Evolutionary conservation across 2,329 filamentous ascomycete species (phyloP).

Genomic region (Xylaria sp.): DNA sequence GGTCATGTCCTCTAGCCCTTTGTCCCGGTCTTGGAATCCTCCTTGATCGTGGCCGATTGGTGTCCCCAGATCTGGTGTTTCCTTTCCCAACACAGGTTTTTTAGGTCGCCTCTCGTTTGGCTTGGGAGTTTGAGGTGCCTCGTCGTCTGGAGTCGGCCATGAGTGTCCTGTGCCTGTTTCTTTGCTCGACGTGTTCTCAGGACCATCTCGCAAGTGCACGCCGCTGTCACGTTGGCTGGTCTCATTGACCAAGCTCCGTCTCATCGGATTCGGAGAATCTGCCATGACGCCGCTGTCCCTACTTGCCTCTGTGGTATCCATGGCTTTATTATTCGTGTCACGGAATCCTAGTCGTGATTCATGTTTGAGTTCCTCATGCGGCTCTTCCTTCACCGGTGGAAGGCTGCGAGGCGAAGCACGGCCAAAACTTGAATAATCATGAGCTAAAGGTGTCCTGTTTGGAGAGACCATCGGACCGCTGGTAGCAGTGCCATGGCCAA

Average conservation of each 20-base stretch:
- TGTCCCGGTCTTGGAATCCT: conserved; percentile 11
- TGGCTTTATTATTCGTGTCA: conserved; percentile 21
- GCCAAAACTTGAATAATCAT: conserved; percentile 43
- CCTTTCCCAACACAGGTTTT: conserved; percentile 30
- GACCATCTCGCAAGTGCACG: conserved; percentile 55
- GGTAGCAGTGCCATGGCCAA: not conserved
- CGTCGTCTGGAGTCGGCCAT: conserved; percentile 45
- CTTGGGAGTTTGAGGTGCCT: conserved; percentile 40
- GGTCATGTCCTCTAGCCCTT: conserved; percentile 8
- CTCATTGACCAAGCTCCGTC: conserved; percentile 39
- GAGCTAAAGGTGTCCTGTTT: conserved; percentile 26
- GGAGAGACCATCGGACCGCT: conserved; percentile 16
- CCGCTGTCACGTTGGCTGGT: conserved; percentile 57
- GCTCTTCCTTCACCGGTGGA: conserved; percentile 56
- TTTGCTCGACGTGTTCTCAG: conserved; percentile 37
- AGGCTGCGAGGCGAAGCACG: conserved; percentile 49
- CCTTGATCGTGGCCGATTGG: conserved; percentile 18
- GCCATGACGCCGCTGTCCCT: conserved; percentile 54
- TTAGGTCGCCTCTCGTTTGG: conserved; percentile 34
- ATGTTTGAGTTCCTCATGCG: conserved; percentile 49
- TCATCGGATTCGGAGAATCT: conserved; percentile 47
- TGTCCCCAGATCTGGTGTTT: conserved; percentile 32
- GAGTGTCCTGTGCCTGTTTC: conserved; percentile 37
- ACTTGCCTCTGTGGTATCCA: conserved; percentile 42
- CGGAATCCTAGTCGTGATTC: conserved; percentile 24